phyloP scores from a whole-genome alignment of 1,284 basidiomycete genomes.

The Xanthoconium separans region DNA sequence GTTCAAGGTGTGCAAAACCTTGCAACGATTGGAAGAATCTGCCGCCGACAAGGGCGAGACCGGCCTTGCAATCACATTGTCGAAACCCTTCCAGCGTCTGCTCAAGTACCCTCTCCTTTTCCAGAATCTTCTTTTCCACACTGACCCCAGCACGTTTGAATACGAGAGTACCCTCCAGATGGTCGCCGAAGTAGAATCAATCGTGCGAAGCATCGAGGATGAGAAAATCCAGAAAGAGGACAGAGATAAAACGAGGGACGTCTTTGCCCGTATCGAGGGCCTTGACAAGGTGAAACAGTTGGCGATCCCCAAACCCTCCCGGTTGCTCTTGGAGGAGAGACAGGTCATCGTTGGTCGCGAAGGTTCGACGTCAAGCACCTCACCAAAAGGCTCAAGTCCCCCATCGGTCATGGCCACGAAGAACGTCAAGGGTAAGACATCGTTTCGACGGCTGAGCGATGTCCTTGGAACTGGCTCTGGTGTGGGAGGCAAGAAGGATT shows the following conservation, averaged over 20 bases:
- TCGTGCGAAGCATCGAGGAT: slow-evolving; percentile 95
- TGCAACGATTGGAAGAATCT: slow-evolving; percentile 75
- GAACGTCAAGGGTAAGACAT: slow-evolving; percentile 73
- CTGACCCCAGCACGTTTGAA: slow-evolving; percentile 95
- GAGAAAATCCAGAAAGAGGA: slow-evolving; percentile 97
- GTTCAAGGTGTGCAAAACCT: slow-evolving; percentile 68
- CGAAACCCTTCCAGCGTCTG: slow-evolving; percentile 95
- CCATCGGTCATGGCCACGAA: slow-evolving; percentile 53
- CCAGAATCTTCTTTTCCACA: slow-evolving; percentile 95
- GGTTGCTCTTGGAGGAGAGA: slow-evolving; percentile 84
- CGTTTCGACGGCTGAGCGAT: slow-evolving; percentile 83
- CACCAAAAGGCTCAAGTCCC: slow-evolving; percentile 47
- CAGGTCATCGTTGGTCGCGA: slow-evolving; percentile 43
- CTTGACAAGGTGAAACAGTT: slow-evolving; percentile 86
- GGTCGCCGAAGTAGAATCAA: slow-evolving; percentile 95
- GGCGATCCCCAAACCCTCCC: slow-evolving; percentile 84
- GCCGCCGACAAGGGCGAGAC: slow-evolving; percentile 89
- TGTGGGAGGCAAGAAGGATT: slow-evolving; percentile 76
- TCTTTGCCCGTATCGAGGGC: slow-evolving; percentile 94
- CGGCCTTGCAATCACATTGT: slow-evolving; percentile 89
- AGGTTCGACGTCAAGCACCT: slow-evolving; percentile 20
- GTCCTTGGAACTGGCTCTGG: slow-evolving; percentile 58
- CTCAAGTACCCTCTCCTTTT: slow-evolving; percentile 97
- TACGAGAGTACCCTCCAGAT: slow-evolving; percentile 95
- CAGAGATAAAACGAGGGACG: slow-evolving; percentile 90